Base-by-base conservation (phyloP, 2,329 filamentous ascomycete species). In the Colletotrichum karsti region DNA sequence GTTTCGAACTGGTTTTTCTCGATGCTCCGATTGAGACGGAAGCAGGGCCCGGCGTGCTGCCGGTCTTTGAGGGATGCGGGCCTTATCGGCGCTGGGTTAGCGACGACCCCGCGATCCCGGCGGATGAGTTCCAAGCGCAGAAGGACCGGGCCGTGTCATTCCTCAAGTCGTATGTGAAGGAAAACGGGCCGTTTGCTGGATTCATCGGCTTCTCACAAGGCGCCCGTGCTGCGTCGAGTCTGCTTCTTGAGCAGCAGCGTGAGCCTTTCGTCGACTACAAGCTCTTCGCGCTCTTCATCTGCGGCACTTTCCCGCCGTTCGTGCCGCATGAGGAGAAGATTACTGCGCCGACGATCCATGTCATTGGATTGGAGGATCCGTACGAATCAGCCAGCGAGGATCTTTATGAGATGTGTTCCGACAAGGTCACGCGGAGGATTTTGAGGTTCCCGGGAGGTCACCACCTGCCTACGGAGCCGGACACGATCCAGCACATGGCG, bases 151-250 rank as follows among this genome's bases (percentile, higher is more conserved):
- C 54, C 13, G 44, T 69, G 39, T 15, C 18, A 39, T 39, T 66
- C 18, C 46, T 69, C 28, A 67, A 67, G 60, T 33, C 48, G 15
- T 64, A 57, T 44, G 10, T 64, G 12, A 33, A 53, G 60, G 46
- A 65, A 62, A 69, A 63, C n/a, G 66, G 66, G 12, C 66, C 66
- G 3, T 69, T 60, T 3, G 66, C 37, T 10, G 66, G 66, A 3
- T 41, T 69, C 9, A 22, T 69, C 35, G 66, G 66, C 10, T 69
- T 69, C 42, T 65, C 61, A 12, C 66, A 69, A 10, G 66, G 66
- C 18, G 63, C 54, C 12, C 61, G 66, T 2, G 62, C 62, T 13
- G 63, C 63, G 12, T 28, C 66, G 26, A 69, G 66, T 15, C 35
- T 69, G 54, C 28, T 69, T 7, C 55, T 65, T 6, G 61, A 66